Percentiles rank a stretch among this genome's conserved stretches.
Evolutionary conservation across 1,284 basidiomycete species (phyloP).

Genomic region (Cryptococcus maquisensis): DNA sequence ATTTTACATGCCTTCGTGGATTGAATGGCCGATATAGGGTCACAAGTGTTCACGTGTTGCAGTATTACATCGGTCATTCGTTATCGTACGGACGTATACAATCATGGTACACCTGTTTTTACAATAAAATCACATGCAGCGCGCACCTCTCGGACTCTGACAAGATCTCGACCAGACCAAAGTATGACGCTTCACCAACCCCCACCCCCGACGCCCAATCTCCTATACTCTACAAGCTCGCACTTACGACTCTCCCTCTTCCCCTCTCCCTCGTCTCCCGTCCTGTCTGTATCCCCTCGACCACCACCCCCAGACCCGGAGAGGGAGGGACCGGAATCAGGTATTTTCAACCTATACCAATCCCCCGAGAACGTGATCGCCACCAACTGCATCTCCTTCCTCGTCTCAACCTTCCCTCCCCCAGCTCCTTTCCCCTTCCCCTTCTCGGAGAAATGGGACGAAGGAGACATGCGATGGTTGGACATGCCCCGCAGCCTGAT

Average conservation of each 20-base stretch:
- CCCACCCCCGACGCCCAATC: constrained; percentile 39
- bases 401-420: not conserved
- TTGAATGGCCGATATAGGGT: too few relatives aligned
- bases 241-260: constrained; percentile 21
- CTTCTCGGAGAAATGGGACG: not conserved
- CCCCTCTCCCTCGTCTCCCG: constrained; percentile 4
- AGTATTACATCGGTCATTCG: not conserved
- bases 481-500: not conserved
- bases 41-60: not conserved
- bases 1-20: not conserved
- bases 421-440: not conserved
- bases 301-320: not conserved
- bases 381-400: constrained; percentile 68
- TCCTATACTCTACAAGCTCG: constrained; percentile 43
- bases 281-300: not conserved
- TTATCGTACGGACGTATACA: not conserved
- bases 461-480: not conserved
- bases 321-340: constrained; percentile 35
- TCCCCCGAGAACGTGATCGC: constrained; percentile 82
- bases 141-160: not conserved
- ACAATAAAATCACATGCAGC: not conserved
- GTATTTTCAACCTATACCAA: constrained; percentile 84
- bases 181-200: constrained; percentile 29
- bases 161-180: not conserved
- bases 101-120: not conserved